Base-by-base conservation (phyloP, 352 stramenopile species). In the Phytophthora uliginosa region DNA sequence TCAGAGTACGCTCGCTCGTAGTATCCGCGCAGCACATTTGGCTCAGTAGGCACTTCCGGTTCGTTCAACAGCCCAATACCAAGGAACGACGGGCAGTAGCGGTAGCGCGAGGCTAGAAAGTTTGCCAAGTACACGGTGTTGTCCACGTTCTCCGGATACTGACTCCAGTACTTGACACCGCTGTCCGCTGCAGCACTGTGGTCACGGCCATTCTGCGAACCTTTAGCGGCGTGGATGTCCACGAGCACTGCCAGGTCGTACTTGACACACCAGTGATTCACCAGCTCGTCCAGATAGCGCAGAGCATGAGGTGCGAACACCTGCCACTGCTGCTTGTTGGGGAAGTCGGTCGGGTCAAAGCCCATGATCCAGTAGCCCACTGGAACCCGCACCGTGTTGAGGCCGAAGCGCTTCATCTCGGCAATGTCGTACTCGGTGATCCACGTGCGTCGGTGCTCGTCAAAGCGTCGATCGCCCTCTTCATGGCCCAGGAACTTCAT, bases 321-420 rank as follows among this genome's bases (percentile, higher is more conserved):
- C 17, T 69, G 48, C 81, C 85, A 94, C 56, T 93, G 77, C 7
- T 73, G 58, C 31, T 71, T 66, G 47, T 81, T 74, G 2, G 75
- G 79, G 17, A 79, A 72, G 65, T 93, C 85, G 50, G 90, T 77
- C 28, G 85, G 63, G 73, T 94, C 83, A 53, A 89, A 92, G 42
- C 83, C 83, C 31, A 85, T 74, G 78, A 96, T 93, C 89, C 88
- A 96, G 76, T 86, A 95, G 10, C 89, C 89, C 0, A 96, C 78
- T 0, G 89, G 89, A 20, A 96, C 88, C 15, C 89, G 88, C 40
- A 96, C 88, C 3, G 86, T 93, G 73, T 96, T 96, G 69, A 96
- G 82, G 12, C 88, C 86, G 9, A 85, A 79, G 9, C 59, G 71
- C 13, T 86, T 88, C 65, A 96, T 95, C 34, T 72, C 76, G 9